phyloP scores from a whole-genome alignment of 1,139 yeast genomes.

The Saccharomyces hybrid region DNA sequence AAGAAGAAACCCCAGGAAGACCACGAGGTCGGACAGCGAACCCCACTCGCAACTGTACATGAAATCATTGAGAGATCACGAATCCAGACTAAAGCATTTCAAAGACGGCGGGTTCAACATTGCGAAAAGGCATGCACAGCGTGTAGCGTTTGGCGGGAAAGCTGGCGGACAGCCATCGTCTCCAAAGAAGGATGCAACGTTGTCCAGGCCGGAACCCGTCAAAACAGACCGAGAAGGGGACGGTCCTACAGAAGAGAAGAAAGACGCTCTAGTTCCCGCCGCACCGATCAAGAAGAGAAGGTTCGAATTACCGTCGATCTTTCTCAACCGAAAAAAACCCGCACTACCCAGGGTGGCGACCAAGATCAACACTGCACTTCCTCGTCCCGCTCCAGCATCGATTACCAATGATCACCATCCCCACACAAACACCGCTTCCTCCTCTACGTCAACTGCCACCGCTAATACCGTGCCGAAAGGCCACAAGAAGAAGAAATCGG shows the following conservation, averaged over 20 bases:
- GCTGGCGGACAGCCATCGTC: constrained; percentile 4
- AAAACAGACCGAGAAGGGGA: background rate
- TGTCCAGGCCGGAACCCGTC: background rate
- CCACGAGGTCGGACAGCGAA: constrained; percentile 6
- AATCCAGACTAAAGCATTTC: constrained; percentile 19
- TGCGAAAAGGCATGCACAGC: constrained; percentile 4
- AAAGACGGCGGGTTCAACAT: constrained; percentile 18
- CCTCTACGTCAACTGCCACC: background rate
- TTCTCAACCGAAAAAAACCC: constrained; percentile 14
- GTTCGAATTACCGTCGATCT: constrained; percentile 13
- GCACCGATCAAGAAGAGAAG: constrained; percentile 16
- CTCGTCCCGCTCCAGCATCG: background rate
- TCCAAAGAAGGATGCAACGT: background rate
- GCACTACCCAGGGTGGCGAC: constrained; percentile 9
- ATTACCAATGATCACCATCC: background rate
- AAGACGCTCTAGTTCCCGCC: background rate
- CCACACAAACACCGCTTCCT: background rate
- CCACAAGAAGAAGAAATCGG: background rate
- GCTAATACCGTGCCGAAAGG: background rate
- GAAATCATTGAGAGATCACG: constrained; percentile 19
- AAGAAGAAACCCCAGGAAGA: constrained; percentile 2
- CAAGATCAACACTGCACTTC: background rate
- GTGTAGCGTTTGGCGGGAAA: constrained; percentile 27
- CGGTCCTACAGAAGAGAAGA: background rate
- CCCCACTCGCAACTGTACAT: constrained; percentile 15